Conservation (phyloP, 1,139 yeast species). For the Candida albicans region DNA sequence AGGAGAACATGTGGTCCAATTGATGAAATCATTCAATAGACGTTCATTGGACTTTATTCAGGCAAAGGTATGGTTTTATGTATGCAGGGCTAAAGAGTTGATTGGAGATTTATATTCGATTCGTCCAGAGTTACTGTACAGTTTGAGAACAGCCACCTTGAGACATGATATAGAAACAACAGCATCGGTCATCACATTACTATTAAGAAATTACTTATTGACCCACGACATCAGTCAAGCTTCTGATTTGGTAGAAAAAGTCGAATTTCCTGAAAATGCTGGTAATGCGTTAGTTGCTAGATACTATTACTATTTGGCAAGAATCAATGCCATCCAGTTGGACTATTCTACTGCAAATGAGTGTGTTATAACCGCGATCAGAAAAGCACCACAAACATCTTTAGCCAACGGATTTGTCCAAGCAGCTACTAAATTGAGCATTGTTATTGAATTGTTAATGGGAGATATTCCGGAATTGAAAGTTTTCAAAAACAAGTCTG, state of each 20-base stretch:
- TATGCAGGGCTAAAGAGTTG: slow-evolving; percentile 76
- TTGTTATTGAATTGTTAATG: slow-evolving; percentile 87
- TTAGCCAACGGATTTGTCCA: slow-evolving; percentile 86
- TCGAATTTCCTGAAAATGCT: slow-evolving; percentile 82
- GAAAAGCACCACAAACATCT: slow-evolving; percentile 95
- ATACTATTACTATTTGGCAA: slow-evolving; percentile 85
- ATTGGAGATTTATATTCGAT: slow-evolving; percentile 57
- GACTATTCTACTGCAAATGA: slow-evolving; percentile 92
- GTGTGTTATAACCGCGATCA: slow-evolving; percentile 85
- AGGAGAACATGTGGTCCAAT: slow-evolving; percentile 53
- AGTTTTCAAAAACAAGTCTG: slow-evolving; percentile 67
- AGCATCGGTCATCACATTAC: slow-evolving; percentile 79
- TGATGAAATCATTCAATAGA: slow-evolving; percentile 67
- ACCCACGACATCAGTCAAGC: slow-evolving; percentile 87
- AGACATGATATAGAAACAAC: slow-evolving; percentile 93
- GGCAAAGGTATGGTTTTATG: slow-evolving; percentile 93
- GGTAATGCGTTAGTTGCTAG: slow-evolving; percentile 90
- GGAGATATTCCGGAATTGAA: slow-evolving; percentile 97
- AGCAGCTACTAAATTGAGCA: slow-evolving; percentile 84
- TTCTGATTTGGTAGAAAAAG: slow-evolving; percentile 82
- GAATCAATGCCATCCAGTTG: slow-evolving; percentile 87
- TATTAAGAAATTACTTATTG: slow-evolving; percentile 76
- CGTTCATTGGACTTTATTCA: slow-evolving; percentile 83
- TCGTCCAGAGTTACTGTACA: slow-evolving; percentile 68
- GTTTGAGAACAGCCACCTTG: slow-evolving; percentile 84